Base-by-base conservation (phyloP, 1,284 basidiomycete species). In the Ustilago nuda region DNA sequence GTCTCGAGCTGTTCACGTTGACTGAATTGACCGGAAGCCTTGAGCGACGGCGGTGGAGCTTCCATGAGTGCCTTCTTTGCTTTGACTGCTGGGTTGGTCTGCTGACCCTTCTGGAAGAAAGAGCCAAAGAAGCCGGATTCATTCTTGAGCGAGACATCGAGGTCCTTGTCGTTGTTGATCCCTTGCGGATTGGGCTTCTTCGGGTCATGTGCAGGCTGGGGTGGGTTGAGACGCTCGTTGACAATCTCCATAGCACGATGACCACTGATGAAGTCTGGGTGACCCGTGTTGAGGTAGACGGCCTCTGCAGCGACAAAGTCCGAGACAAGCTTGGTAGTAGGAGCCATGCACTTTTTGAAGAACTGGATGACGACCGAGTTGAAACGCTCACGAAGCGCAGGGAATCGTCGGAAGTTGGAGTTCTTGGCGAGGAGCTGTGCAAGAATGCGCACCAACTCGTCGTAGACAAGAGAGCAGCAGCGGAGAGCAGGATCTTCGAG, bases 281-380 rank as follows among this genome's bases (percentile, higher is more conserved):
- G 94, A 85, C 96, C 97, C 60, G 95, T 98, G 87, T 99, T 99
- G 89, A 99, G 99, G 86, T 99, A 99, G 13, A 96, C 95, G 1
- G 94, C 94, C 87, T 99, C 95, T 57, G 99, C 99, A 75, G 92
- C 91, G 82, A 99, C 98, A 80, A 99, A 88, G 84, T 93, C 95
- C 80, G 94, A 93, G 5, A 96, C 93, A 86, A 99, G 98, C 55
- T 96, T 94, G 2, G 94, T 95, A 0, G 97, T 98, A 1, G 97
- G 97, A 0, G 95, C 94, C 12, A 99, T 90, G 27, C 97, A 91
- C 87, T 99, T 97, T 56, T 95, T 91, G 54, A 99, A 88, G 15
- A 99, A 90, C 82, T 99, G 97, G 0, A 95, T 98, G 15, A 99
- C 94, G 27, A 93, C 93, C 85, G 99, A 96, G 79, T 99, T 92